These are phyloP conservation scores for Crithidia mellificae DNA, from an alignment of 208 protist species.

Conservation along the genomic window DNA sequence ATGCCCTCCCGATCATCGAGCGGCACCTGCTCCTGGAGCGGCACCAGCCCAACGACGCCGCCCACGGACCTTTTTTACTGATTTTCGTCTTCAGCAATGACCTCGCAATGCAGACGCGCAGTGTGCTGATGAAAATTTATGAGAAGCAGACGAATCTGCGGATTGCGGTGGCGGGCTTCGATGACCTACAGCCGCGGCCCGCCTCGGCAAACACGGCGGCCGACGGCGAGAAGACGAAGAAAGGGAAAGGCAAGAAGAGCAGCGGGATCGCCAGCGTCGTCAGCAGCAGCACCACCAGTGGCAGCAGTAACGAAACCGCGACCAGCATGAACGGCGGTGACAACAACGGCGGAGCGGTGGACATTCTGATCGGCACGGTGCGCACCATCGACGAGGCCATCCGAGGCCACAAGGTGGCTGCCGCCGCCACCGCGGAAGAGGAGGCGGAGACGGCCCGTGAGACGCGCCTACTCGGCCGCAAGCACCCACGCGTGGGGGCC, in stretches of 20 bases:
- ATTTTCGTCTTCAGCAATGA: slow-evolving; percentile 91
- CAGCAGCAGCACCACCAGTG: too few relatives aligned
- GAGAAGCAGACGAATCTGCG: slow-evolving; percentile 36
- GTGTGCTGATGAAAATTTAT: slow-evolving; percentile 78
- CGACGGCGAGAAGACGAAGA: not conserved
- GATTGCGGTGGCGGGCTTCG: slow-evolving; percentile 74
- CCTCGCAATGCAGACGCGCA: slow-evolving; percentile 82
- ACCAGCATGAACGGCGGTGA: not conserved
- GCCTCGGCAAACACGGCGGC: not conserved
- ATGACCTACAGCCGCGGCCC: slow-evolving; percentile 35
- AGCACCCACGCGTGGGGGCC: slow-evolving; percentile 17
- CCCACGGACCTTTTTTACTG: slow-evolving; percentile 69
- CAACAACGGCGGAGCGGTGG: slow-evolving; percentile 23
- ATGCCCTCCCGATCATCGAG: slow-evolving; percentile 96
- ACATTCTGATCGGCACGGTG: slow-evolving; percentile 83
- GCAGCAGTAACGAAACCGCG: too few relatives aligned
- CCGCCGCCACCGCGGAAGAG: slow-evolving; percentile 39
- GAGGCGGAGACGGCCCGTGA: slow-evolving; percentile 37
- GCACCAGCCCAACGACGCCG: slow-evolving; percentile 3
- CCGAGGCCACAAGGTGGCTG: slow-evolving; percentile 54
- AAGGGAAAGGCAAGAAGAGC: too few relatives aligned
- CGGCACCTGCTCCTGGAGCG: slow-evolving; percentile 69
- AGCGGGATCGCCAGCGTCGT: too few relatives aligned
- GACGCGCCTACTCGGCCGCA: slow-evolving; percentile 24
- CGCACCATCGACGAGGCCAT: slow-evolving; percentile 70